Percentiles rank a stretch among this genome's conserved stretches.
phyloP scores from a whole-genome alignment of 2,329 filamentous ascomycete genomes.

The Ophiostoma piceae region DNA sequence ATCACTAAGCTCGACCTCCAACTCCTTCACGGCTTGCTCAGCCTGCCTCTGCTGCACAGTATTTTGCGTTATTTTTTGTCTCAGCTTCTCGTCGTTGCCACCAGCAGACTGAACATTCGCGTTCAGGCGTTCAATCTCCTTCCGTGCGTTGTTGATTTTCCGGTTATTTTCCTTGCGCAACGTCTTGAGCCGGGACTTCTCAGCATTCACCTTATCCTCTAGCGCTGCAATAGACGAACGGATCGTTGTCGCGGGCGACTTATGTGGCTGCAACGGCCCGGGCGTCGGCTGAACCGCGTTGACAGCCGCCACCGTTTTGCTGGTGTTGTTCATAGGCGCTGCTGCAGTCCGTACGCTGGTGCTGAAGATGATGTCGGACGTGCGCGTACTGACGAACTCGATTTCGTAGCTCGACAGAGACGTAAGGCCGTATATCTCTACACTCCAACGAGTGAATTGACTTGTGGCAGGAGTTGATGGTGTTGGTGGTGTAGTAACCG shows the following conservation, averaged over 20 bases:
- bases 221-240: conserved; percentile 69
- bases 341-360: conserved; percentile 64
- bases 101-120: conserved; percentile 63
- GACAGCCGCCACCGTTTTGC: conserved; percentile 36
- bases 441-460: conserved; percentile 57
- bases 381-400: conserved; percentile 67
- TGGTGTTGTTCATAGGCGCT: conserved; percentile 40
- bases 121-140: conserved; percentile 66
- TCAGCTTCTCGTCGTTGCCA: conserved; percentile 68
- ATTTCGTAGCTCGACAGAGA: conserved; percentile 72
- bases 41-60: conserved; percentile 66
- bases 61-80: conserved; percentile 70
- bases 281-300: conserved; percentile 21
- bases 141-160: conserved; percentile 60
- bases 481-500: not conserved
- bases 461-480: conserved; percentile 27
- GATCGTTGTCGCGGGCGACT: conserved; percentile 71
- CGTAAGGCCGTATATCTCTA: conserved; percentile 63
- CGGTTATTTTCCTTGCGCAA: conserved; percentile 70
- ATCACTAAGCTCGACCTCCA: conserved; percentile 58
- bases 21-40: conserved; percentile 33
- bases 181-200: conserved; percentile 63
- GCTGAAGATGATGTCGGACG: conserved; percentile 62
- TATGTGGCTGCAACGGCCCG: conserved; percentile 59
- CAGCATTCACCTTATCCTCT: conserved; percentile 64